Percentiles rank a stretch among this genome's conserved stretches.
Evolutionary conservation across 1,284 basidiomycete genomes (phyloP).

Genomic region (Ustilago curta): DNA sequence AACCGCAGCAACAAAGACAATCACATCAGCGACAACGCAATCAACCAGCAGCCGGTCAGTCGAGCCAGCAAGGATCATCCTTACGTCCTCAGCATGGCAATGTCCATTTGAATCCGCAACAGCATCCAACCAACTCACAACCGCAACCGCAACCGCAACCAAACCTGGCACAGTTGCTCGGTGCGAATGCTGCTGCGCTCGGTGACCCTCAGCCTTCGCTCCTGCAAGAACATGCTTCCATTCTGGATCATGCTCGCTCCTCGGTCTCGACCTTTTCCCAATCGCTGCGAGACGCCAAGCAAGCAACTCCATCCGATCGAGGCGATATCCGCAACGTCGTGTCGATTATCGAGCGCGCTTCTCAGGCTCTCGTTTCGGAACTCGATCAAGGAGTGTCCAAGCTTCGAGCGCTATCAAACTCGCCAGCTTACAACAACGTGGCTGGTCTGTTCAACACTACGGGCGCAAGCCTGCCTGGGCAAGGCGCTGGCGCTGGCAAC

Average conservation of each 20-base stretch:
- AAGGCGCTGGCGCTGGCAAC: slow-evolving; percentile 9
- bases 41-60: slow-evolving; percentile 12
- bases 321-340: slow-evolving; percentile 42
- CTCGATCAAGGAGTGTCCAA: slow-evolving; percentile 35
- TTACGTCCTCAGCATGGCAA: slow-evolving; percentile 13
- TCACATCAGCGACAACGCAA: slow-evolving; percentile 20
- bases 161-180: slow-evolving; percentile 32
- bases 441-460: slow-evolving; percentile 14
- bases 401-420: slow-evolving; percentile 28
- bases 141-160: slow-evolving; percentile 21
- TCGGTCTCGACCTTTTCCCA: slow-evolving; percentile 37
- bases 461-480: slow-evolving; percentile 8
- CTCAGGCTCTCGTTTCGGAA: slow-evolving; percentile 30
- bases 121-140: slow-evolving; percentile 15
- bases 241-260: slow-evolving; percentile 31
- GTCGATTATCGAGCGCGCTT: slow-evolving; percentile 32
- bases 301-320: slow-evolving; percentile 30
- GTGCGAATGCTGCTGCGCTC: slow-evolving; percentile 3
- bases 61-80: slow-evolving; percentile 17
- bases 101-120: slow-evolving; percentile 20
- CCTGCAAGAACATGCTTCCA: slow-evolving; percentile 36
- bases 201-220: slow-evolving; percentile 19
- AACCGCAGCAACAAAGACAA: slow-evolving; percentile 13
- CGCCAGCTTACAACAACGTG: slow-evolving; percentile 24
- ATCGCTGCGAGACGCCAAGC: slow-evolving; percentile 35